Evolutionary conservation across 768 basidiomycete species (phyloP).

Genomic region (Lactarius tabidus): DNA sequence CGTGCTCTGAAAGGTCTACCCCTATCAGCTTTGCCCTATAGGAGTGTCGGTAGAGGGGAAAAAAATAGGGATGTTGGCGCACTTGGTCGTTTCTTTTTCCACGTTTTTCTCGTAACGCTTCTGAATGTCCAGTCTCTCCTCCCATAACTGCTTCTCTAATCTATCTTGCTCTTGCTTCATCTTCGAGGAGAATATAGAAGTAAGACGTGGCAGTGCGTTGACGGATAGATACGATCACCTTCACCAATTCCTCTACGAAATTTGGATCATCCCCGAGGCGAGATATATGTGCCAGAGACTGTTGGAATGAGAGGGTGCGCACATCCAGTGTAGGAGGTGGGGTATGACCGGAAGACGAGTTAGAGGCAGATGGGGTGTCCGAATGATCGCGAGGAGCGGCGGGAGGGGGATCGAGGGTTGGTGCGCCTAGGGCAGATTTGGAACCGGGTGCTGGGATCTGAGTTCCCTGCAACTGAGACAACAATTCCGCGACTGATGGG

Average conservation of each 20-base stretch:
- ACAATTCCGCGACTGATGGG: conserved; percentile 25
- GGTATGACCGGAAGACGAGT: background rate
- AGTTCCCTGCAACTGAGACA: conserved; percentile 19
- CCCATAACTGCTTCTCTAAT: conserved; percentile 65
- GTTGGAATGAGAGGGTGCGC: conserved; percentile 56
- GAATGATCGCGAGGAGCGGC: background rate
- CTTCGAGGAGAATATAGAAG: conserved; percentile 34
- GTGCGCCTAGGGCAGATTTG: background rate
- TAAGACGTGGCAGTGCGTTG: background rate
- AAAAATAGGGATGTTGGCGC: conserved; percentile 27
- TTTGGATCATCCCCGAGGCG: conserved; percentile 50
- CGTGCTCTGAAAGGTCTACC: conserved; percentile 59
- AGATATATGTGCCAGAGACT: conserved; percentile 64
- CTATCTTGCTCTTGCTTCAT: conserved; percentile 67
- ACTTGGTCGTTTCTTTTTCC: conserved; percentile 65
- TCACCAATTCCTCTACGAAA: conserved; percentile 47
- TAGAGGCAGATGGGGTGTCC: background rate
- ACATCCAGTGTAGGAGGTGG: conserved; percentile 35
- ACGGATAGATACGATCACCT: conserved; percentile 38
- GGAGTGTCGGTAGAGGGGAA: background rate
- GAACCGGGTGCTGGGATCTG: conserved; percentile 1
- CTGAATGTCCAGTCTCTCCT: conserved; percentile 59
- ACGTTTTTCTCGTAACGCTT: conserved; percentile 68
- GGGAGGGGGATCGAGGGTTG: background rate
- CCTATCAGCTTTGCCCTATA: conserved; percentile 66